phyloP scores from a whole-genome alignment of 2,329 filamentous ascomycete species.

The Hysterium pulicare region DNA sequence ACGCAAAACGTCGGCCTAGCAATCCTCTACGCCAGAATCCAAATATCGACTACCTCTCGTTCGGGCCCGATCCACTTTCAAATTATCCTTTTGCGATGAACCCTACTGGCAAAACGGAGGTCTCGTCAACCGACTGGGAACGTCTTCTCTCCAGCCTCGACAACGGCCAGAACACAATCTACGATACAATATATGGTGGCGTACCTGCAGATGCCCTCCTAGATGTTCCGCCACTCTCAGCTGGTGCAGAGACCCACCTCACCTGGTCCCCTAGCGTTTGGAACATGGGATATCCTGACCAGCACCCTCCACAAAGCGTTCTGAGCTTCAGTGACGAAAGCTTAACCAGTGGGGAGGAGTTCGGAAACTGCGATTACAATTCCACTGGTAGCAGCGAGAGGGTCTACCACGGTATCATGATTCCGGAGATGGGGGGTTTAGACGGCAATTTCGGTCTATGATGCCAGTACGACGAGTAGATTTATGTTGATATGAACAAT shows the following conservation, averaged over 20 bases:
- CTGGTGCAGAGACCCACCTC: constrained; percentile 25
- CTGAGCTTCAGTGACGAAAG: constrained; percentile 61
- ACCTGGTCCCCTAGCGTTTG: constrained; percentile 37
- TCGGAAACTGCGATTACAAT: constrained; percentile 28
- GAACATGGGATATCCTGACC: constrained; percentile 27
- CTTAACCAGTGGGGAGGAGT: constrained; percentile 51
- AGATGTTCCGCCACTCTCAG: constrained; percentile 28
- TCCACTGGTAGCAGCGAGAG: constrained; percentile 23
- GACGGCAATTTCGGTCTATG: constrained; percentile 42
- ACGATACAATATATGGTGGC: constrained; percentile 75
- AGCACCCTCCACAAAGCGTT: constrained; percentile 49
- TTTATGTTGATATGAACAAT: constrained; percentile 7
- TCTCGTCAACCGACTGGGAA: constrained; percentile 75
- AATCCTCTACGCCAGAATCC: constrained; percentile 25
- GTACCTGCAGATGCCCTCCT: constrained; percentile 44
- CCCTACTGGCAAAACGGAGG: constrained; percentile 42
- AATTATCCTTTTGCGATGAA: constrained; percentile 27
- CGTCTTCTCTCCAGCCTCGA: constrained; percentile 76
- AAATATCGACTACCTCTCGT: constrained; percentile 50
- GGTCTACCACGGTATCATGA: constrained; percentile 35
- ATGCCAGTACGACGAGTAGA: constrained; percentile 4
- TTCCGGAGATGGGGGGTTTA: constrained; percentile 30
- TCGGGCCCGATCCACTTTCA: constrained; percentile 38
- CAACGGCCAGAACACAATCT: constrained; percentile 76
- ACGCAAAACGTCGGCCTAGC: constrained; percentile 33